Evolutionary conservation across 2,329 filamentous ascomycete genomes (phyloP).

Genomic region (Fusarium guadeloupense): DNA sequence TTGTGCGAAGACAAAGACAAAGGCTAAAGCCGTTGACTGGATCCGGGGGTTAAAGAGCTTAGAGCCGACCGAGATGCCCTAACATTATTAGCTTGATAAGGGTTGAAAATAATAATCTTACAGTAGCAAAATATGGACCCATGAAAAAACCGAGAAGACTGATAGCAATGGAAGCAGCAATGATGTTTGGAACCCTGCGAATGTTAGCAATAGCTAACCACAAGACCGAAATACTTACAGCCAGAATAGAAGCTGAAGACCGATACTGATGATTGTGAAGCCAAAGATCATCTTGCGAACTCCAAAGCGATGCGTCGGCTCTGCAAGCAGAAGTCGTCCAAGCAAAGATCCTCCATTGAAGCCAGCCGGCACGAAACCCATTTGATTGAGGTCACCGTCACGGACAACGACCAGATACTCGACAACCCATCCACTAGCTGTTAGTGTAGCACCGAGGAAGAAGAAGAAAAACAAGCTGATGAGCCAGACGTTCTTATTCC

Average conservation of each 20-base stretch:
- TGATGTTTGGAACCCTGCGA: conserved; percentile 52
- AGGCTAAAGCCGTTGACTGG: conserved; percentile 50
- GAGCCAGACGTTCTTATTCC: conserved; percentile 62
- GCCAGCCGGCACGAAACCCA: conserved; percentile 70
- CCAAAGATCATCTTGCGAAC: conserved; percentile 66
- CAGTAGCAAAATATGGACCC: conserved; percentile 67
- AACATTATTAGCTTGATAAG: not conserved
- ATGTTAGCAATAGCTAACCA: not conserved
- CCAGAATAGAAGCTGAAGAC: conserved; percentile 68
- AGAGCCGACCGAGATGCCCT: conserved; percentile 64
- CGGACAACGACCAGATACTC: conserved; percentile 71
- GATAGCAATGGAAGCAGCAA: conserved; percentile 62
- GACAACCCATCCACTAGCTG: conserved; percentile 70
- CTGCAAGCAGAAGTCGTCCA: conserved; percentile 64
- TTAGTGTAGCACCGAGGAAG: conserved; percentile 64
- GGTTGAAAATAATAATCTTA: conserved; percentile 42
- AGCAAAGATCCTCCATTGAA: conserved; percentile 67
- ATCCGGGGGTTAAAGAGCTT: conserved; percentile 57
- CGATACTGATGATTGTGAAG: conserved; percentile 62
- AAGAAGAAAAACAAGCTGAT: conserved; percentile 72
- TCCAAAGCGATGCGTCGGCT: conserved; percentile 67
- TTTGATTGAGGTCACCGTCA: conserved; percentile 62
- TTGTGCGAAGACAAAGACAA: conserved; percentile 67
- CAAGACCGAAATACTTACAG: conserved; percentile 48
- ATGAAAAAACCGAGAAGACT: conserved; percentile 66